Percentiles rank a stretch among this genome's conserved stretches.
Evolutionary conservation across 2,329 filamentous ascomycete species (phyloP).

Genomic region (Sporothrix euskadiensis): DNA sequence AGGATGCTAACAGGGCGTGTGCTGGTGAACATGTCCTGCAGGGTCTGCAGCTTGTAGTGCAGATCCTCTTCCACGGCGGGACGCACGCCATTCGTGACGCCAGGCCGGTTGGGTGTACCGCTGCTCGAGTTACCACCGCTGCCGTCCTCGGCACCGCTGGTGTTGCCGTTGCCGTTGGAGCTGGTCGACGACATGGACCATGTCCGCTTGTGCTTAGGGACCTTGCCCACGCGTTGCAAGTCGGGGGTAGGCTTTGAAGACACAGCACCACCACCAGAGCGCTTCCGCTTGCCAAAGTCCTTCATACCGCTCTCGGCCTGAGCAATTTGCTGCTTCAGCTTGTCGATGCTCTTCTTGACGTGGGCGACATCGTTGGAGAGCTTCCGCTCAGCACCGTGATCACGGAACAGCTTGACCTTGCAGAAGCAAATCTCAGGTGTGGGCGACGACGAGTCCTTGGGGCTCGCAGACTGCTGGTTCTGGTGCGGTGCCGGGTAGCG

Average conservation of each 20-base stretch:
- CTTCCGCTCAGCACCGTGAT: constrained; percentile 93
- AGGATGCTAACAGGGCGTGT: constrained; percentile 76
- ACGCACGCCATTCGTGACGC: constrained; percentile 39
- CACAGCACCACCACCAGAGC: constrained; percentile 47
- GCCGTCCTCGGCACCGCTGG: constrained; percentile 20
- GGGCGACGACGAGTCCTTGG: constrained; percentile 44
- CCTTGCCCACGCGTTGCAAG: constrained; percentile 71
- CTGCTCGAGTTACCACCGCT: constrained; percentile 12
- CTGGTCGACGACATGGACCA: constrained; percentile 90
- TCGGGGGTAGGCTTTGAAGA: constrained; percentile 34
- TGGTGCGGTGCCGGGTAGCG: constrained; percentile 25
- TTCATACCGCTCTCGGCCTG: constrained; percentile 71
- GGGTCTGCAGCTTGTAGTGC: constrained; percentile 72
- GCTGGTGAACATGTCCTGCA: constrained; percentile 88
- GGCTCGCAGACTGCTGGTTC: constrained; percentile 44
- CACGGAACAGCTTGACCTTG: constrained; percentile 95
- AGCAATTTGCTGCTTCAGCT: constrained; percentile 88
- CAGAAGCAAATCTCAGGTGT: constrained; percentile 78
- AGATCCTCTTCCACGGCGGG: constrained; percentile 71
- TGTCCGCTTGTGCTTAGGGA: constrained; percentile 85
- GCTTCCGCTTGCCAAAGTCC: constrained; percentile 66
- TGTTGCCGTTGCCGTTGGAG: constrained; percentile 52
- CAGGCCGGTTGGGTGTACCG: not conserved
- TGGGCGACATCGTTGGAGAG: constrained; percentile 92
- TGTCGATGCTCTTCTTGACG: constrained; percentile 95